Percentiles rank a stretch among this genome's conserved stretches.
These are phyloP conservation scores for Silene conica DNA, from an alignment of 148 eudicot species.

Conservation along the genomic window DNA sequence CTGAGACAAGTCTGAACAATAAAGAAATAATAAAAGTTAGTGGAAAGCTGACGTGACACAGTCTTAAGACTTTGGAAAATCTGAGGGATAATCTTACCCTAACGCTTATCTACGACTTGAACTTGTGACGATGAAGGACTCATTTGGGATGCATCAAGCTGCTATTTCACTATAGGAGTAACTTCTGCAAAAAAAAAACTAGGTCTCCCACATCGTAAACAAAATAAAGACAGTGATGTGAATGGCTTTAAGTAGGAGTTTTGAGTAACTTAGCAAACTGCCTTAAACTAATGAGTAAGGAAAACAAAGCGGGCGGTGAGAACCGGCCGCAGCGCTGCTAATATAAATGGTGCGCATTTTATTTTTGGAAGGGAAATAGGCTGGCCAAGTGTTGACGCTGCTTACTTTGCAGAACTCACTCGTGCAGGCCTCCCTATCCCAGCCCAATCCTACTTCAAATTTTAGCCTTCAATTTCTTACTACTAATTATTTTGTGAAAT, in stretches of 20 bases:
- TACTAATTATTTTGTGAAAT: too few relatives aligned
- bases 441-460: slow-evolving; percentile 1
- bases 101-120: too few relatives aligned
- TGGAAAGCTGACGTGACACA: too few relatives aligned
- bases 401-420: slow-evolving; percentile 98
- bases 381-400: slow-evolving; percentile 95
- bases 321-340: slow-evolving; percentile 65
- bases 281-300: slow-evolving; percentile 99
- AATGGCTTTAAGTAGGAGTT: background rate
- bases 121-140: too few relatives aligned
- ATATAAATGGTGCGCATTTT: slow-evolving; percentile 40
- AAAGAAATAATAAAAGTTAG: too few relatives aligned
- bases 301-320: slow-evolving; percentile 99
- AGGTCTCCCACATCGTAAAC: background rate
- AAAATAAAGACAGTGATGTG: background rate
- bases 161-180: too few relatives aligned
- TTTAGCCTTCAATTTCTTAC: too few relatives aligned
- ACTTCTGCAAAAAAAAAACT: too few relatives aligned
- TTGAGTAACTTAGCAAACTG: background rate
- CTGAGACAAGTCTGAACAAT: too few relatives aligned
- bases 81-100: too few relatives aligned
- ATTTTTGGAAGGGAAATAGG: slow-evolving; percentile 98
- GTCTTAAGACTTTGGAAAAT: too few relatives aligned
- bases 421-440: slow-evolving; percentile 84
- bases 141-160: too few relatives aligned